Base-by-base conservation (phyloP, 768 basidiomycete species). In the Kondoa malvinella region DNA sequence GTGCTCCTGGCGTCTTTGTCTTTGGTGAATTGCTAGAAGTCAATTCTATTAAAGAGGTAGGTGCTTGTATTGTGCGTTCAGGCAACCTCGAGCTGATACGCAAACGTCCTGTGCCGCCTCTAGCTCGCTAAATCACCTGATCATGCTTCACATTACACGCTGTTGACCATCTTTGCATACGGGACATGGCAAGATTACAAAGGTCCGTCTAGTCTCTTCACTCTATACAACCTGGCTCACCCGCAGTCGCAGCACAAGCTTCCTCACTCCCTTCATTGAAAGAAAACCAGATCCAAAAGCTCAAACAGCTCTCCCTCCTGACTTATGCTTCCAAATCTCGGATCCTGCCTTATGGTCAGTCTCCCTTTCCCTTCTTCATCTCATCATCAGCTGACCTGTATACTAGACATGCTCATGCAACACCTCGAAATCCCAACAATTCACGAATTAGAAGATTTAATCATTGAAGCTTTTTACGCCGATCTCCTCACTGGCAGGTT, bases 391-490 rank as follows among this genome's bases (percentile, higher is more conserved):
- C 4, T 70, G 25, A 30, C 66, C 25, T 66, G n/a, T 3, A 3
- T 30, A 34, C 65, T 30, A 34, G n/a, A 61, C 65, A 34, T 14
- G 15, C 17, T 21, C 64, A 27, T 26, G 4, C 21, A 60, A 21
- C 59, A 66, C 4, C n/a, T 17, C 31, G 14, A 40, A 40, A 0
- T 17, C 12, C 67, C 63, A 62, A 14, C 31, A n/a, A 3, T 34
- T 1, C 32, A 4, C 66, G 71, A 66, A 73, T 61, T 50, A 29
- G 94, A 99, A 77, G 92, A 96, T 77, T 84, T 96, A 71, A 88
- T 97, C 75, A 97, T 99, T 76, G 92, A 96, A 74, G 88, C 88
- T 14, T 92, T 96, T 77, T 97, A 96, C 78, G 84, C 88, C 56
- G 87, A 89, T 76, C 80, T 95, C 50, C 81, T 99, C 40, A 84